phyloP scores from a whole-genome alignment of 352 stramenopile genomes.

The Pythium phragmitis region DNA sequence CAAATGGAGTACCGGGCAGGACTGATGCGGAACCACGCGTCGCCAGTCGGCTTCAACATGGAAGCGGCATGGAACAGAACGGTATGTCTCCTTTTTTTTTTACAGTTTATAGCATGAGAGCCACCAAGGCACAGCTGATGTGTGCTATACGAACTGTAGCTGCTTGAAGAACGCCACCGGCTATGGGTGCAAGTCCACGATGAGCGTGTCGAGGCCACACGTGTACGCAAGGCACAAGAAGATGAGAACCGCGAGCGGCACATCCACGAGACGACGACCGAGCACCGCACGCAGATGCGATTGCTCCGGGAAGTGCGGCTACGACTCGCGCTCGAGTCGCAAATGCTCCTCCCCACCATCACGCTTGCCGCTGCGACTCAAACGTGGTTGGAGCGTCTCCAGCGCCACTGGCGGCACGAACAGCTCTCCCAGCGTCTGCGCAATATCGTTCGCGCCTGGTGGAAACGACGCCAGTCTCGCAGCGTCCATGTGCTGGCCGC shows the following conservation, averaged over 20 bases:
- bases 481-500: slow-evolving; percentile 34
- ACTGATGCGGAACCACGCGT: slow-evolving; percentile 34
- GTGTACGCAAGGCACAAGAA: slow-evolving; percentile 39
- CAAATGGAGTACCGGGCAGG: slow-evolving; percentile 35
- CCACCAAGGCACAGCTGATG: not conserved
- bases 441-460: slow-evolving; percentile 47
- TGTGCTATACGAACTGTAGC: slow-evolving; percentile 23
- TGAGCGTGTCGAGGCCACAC: slow-evolving; percentile 31
- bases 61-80: slow-evolving; percentile 51
- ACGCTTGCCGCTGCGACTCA: slow-evolving; percentile 50
- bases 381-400: slow-evolving; percentile 35
- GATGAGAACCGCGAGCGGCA: slow-evolving; percentile 48
- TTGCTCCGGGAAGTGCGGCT: slow-evolving; percentile 37
- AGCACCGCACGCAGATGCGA: slow-evolving; percentile 46
- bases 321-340: slow-evolving; percentile 33
- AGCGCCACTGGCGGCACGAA: slow-evolving; percentile 37
- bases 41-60: slow-evolving; percentile 57
- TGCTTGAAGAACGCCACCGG: slow-evolving; percentile 43
- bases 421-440: slow-evolving; percentile 39
- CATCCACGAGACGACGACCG: slow-evolving; percentile 45
- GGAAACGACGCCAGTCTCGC: slow-evolving; percentile 36
- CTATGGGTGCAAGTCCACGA: slow-evolving; percentile 43
- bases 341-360: slow-evolving; percentile 45
- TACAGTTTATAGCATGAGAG: not conserved
- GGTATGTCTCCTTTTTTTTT: slow-evolving; percentile 20